phyloP scores from a whole-genome alignment of 257 asterid genomes.

The Ballota nigra region DNA sequence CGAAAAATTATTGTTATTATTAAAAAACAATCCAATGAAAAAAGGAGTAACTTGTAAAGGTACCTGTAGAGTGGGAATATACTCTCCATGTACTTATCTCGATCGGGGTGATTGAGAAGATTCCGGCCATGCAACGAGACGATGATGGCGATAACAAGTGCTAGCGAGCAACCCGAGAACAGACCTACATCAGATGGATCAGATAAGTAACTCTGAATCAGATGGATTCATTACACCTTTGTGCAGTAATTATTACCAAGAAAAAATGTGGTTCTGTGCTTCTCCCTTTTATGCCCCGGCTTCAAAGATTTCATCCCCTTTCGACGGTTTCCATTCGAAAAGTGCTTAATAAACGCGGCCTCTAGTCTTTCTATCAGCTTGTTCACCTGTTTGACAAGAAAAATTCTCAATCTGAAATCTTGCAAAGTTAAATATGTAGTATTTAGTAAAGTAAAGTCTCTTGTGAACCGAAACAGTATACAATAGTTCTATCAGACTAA shows the following conservation, averaged over 20 bases:
- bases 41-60: background rate
- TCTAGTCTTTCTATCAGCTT: slow-evolving; percentile 60
- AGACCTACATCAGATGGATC: slow-evolving; percentile 41
- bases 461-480: too few relatives aligned
- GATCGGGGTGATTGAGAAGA: slow-evolving; percentile 44
- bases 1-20: background rate
- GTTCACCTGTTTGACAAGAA: slow-evolving; percentile 37
- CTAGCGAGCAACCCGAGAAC: slow-evolving; percentile 70
- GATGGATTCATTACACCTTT: background rate
- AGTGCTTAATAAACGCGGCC: slow-evolving; percentile 66
- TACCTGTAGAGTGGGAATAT: slow-evolving; percentile 88
- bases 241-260: slow-evolving; percentile 43
- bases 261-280: slow-evolving; percentile 67
- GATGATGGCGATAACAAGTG: slow-evolving; percentile 48
- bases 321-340: slow-evolving; percentile 70
- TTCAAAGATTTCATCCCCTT: slow-evolving; percentile 63
- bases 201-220: background rate
- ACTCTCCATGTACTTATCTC: slow-evolving; percentile 53
- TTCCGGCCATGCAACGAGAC: slow-evolving; percentile 45
- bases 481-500: too few relatives aligned
- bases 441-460: too few relatives aligned
- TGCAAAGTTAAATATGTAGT: background rate
- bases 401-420: background rate
- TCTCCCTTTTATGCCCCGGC: slow-evolving; percentile 61
- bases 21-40: background rate